Percentiles rank a stretch among this genome's conserved stretches.
Conservation (phyloP, 2,329 filamentous ascomycete species). For the Xylariales sp. region DNA sequence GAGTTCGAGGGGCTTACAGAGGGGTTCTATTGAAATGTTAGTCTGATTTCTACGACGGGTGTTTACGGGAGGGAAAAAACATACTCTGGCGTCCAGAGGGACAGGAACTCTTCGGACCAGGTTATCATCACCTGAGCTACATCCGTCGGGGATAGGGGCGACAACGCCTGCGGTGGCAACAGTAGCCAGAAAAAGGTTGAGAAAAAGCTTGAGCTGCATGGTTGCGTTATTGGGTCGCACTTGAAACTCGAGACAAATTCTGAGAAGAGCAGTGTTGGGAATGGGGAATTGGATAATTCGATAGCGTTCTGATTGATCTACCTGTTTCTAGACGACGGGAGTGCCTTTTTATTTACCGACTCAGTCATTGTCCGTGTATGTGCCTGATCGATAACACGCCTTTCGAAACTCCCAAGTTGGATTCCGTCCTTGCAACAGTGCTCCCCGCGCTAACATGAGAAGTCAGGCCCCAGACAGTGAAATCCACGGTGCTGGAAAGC, state of each 20-base stretch:
- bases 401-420: neutral
- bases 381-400: neutral
- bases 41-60: neutral
- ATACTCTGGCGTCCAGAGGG: constrained; percentile 26
- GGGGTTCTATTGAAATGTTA: constrained; percentile 1
- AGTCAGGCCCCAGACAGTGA: neutral
- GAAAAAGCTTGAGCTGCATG: constrained; percentile 3
- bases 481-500: neutral
- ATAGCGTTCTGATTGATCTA: neutral
- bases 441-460: neutral
- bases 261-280: neutral
- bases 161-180: constrained; percentile 19
- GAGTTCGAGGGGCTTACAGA: neutral
- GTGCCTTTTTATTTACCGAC: neutral
- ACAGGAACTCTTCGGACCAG: constrained; percentile 23
- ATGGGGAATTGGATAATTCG: neutral
- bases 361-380: neutral
- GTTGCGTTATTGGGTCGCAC: neutral
- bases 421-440: neutral
- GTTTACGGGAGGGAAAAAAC: neutral
- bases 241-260: neutral
- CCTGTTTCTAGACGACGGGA: neutral
- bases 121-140: constrained; percentile 15
- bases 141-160: constrained; percentile 22
- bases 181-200: neutral